Base-by-base conservation (phyloP, 371 early-diverging fungal genomes). In the Umbelopsis sp. region DNA sequence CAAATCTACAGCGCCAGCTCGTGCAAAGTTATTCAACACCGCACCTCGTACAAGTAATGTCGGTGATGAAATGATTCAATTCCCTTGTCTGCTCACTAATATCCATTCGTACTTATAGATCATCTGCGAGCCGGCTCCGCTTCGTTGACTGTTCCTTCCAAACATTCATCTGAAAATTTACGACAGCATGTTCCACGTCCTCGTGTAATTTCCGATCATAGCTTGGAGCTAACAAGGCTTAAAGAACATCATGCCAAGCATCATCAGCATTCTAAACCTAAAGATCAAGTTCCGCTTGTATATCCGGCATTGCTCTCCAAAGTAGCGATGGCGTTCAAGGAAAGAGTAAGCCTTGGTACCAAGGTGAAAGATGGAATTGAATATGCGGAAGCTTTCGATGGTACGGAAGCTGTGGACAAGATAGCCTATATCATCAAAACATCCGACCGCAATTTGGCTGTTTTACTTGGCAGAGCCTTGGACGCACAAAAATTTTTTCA, bases 401-500 rank as follows among this genome's bases (percentile, higher is more conserved):
- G 96, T 45, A 81, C 85, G 67, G 92, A 94, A 24, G 95, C 93
- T 14, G 94, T 96, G 67, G 93, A 93, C 70, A 89, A 87, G 67
- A 74, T 95, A 37, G 80, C 83, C 1, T 77, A 71, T 10, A 86
- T 96, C 37, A 92, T 95, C 73, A 85, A 88, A 69, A 91, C 95
- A 0, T 88, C 84, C 3, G 96, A 97, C 73, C 87, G 97, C 57
- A 94, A 96, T 67, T 72, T 95, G 63, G 93, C 95, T 1, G 75
- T 96, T 5, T 78, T 94, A 2, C 76, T 94, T 11, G 96, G 96
- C 4, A 86, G 96, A n/a, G 90, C 94, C 10, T 75, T 97, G 71
- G 96, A 93, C 74, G 85, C 92, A 11, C 96, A 97, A 75, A 87
- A 85, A 62, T 89, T 96, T 70, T 94, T 97, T 73, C 93, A 94